Evolutionary conservation across 495 filamentous ascomycete genomes (phyloP).

Genomic region (Xylaria cubensis): DNA sequence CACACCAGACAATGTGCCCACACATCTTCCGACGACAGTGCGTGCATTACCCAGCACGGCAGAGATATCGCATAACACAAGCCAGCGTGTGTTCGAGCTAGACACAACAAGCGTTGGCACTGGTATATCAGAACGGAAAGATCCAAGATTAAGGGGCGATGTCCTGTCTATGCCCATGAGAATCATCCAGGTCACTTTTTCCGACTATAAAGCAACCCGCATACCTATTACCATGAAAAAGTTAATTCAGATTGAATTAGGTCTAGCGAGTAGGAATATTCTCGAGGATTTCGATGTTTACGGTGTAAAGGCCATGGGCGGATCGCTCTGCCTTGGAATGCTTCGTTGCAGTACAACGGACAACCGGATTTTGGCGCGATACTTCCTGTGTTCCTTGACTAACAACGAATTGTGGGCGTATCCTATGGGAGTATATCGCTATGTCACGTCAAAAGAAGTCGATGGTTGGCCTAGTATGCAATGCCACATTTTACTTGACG

Average conservation of each 20-base stretch:
- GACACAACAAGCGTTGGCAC: background rate
- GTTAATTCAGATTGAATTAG: background rate
- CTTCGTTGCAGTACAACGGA: background rate
- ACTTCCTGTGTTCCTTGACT: background rate
- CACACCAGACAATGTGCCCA: background rate
- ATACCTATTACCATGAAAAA: conserved; percentile 8
- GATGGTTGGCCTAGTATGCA: conserved; percentile 4
- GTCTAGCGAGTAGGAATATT: background rate
- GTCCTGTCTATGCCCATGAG: conserved; percentile 1
- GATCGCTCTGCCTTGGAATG: conserved; percentile 15
- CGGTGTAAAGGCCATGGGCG: background rate
- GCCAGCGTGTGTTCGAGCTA: background rate
- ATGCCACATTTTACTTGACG: conserved; percentile 5
- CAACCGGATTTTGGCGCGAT: background rate
- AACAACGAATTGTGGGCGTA: background rate
- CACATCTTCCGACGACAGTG: background rate
- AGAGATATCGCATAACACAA: background rate
- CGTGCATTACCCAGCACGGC: background rate
- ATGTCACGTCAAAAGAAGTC: background rate
- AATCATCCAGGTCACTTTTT: conserved; percentile 12
- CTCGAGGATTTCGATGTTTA: background rate
- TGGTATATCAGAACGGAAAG: background rate
- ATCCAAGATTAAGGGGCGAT: background rate
- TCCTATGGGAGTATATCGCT: background rate
- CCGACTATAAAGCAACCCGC: too few species aligned